Evolutionary conservation across 228 moss, liverwort and hornwort species (phyloP), one percentile per base, ranked within the genome.

Genomic region (Sphagnum magellanicum): DNA sequence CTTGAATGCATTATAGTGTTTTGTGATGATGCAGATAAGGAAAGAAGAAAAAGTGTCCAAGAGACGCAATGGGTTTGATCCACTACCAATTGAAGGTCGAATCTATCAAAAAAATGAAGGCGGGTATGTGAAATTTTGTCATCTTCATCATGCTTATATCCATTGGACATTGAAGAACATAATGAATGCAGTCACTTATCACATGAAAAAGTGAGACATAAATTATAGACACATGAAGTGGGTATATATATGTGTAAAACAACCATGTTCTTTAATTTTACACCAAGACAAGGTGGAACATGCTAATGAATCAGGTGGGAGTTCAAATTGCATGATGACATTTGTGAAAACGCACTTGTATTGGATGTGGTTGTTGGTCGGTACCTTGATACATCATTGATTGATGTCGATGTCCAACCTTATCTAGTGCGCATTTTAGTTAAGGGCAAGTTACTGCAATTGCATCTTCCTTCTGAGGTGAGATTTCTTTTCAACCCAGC

Each of bases 41-140:
- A 55, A 8, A 8, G 55, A 8, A 55, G 8, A 55, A 8, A 55
- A 32, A 32, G 3, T 32, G 16, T 80, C 81, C 8, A 90, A 75
- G 62, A 69, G 92, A 51, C 80, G 89, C 5, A 89, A 82, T 58
- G 84, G 90, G 48, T 98, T 98, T 51, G 98, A 98, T 48, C 89
- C 90, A 9, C 47, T 98, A 17, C 94, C 98, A n/a, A 6, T 13
- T 6, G 80, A 75, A 11, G 86, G 89, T 11, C 94, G 92, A 16
- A 82, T 94, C 16, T 93, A 85, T 67, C 93, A 92, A 62, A 93
- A 74, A 69, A 94, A 94, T 81, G 91, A 89, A 80, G 93, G 93
- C 7, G 84, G 97, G 97, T 93, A 82, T 13, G 78, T 49, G 0
- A 47, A 53, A 8, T 32, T 66, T 49, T 65, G 6, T 55, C 51